These are phyloP conservation scores for Rhazya stricta DNA, from an alignment of 257 asterid genomes.

Conservation along the genomic window DNA sequence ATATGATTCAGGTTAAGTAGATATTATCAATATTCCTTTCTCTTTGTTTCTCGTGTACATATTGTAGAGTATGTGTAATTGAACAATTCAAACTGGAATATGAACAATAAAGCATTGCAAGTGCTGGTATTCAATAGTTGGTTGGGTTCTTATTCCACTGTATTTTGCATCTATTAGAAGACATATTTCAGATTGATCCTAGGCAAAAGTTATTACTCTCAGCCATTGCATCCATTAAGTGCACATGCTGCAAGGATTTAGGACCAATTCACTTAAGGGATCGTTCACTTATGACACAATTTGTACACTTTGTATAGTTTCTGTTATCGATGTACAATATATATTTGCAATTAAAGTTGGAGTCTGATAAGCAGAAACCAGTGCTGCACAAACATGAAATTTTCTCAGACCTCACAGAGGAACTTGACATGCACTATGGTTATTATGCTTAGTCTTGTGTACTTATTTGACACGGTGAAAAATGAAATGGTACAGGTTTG, in stretches of 20 bases:
- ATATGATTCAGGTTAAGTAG: not conserved
- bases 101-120: not conserved
- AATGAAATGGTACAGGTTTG: no score
- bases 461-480: not conserved
- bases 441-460: no score
- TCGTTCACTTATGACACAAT: no score
- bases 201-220: not conserved
- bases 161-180: not conserved
- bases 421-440: no score
- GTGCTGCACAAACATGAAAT: no score
- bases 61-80: not conserved
- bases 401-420: not conserved
- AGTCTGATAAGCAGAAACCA: no score
- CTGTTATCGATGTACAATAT: no score
- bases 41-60: not conserved
- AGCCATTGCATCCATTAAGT: not conserved
- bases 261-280: no score
- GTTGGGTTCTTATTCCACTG: not conserved
- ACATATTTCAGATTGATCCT: not conserved
- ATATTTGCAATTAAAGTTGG: no score
- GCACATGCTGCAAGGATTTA: no score
- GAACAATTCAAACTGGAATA: not conserved
- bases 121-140: not conserved
- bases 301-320: no score
- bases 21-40: not conserved